These are phyloP conservation scores for Saccharomycopsis oosterbeekiorum DNA, from an alignment of 805 yeast genomes.

Conservation along the genomic window DNA sequence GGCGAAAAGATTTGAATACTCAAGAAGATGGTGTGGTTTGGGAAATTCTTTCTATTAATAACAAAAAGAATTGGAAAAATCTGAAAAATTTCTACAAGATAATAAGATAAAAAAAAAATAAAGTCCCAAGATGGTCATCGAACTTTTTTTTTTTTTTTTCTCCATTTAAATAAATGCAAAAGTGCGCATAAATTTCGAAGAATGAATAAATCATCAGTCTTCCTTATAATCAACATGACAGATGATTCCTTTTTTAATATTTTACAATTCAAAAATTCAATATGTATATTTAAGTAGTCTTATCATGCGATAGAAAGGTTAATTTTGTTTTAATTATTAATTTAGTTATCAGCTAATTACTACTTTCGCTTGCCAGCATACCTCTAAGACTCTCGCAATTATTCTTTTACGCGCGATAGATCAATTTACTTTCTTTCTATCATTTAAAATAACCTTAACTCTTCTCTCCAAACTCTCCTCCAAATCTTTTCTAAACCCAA, in stretches of 20 bases:
- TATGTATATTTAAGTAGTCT: no score
- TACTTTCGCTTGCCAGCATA: no score
- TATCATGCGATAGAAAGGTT: no score
- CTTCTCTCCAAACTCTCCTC: constrained; percentile 38
- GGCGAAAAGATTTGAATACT: no score
- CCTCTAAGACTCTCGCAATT: no score
- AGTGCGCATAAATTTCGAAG: neutral
- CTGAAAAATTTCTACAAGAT: neutral
- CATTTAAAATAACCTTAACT: constrained; percentile 23
- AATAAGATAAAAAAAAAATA: neutral
- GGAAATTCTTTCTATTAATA: neutral
- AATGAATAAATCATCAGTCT: neutral
- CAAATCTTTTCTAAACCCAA: constrained; percentile 52
- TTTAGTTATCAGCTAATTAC: no score
- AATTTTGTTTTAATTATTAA: no score
- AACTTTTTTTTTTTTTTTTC: neutral
- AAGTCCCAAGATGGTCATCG: neutral
- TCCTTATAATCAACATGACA: neutral
- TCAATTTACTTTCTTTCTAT: neutral
- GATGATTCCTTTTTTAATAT: neutral
- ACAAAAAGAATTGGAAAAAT: neutral
- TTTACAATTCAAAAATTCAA: no score
- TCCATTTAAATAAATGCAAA: neutral
- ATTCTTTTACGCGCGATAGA: no score
- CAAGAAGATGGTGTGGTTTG: neutral